phyloP scores from a whole-genome alignment of 2,329 filamentous ascomycete species.

The Exserohilum rostratum region DNA sequence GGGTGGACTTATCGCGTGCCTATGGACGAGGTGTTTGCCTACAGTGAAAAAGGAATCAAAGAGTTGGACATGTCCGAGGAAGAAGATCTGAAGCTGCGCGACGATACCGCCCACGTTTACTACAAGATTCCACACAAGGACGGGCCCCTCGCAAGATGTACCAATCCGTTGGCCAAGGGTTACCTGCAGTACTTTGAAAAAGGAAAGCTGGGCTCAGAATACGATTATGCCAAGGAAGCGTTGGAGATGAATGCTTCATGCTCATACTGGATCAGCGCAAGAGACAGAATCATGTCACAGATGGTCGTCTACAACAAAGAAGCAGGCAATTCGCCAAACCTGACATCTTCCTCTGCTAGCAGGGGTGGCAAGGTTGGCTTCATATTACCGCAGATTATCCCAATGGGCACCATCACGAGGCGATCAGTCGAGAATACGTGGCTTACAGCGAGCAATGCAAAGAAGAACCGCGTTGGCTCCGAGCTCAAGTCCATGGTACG shows the following conservation, averaged over 20 bases:
- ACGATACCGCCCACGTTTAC: conserved; percentile 72
- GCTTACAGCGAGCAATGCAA: conserved; percentile 97
- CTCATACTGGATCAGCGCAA: conserved; percentile 97
- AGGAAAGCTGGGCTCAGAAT: conserved; percentile 85
- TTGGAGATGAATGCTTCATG: conserved; percentile 98
- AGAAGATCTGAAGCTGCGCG: conserved; percentile 66
- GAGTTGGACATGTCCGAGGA: conserved; percentile 79
- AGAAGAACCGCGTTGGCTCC: conserved; percentile 92
- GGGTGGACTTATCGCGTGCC: conserved; percentile 92
- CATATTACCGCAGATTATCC: conserved; percentile 93
- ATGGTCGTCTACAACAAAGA: conserved; percentile 89
- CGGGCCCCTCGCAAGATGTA: conserved; percentile 82
- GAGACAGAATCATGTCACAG: conserved; percentile 91
- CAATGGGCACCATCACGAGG: conserved; percentile 96
- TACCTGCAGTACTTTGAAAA: conserved; percentile 92
- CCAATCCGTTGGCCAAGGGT: conserved; percentile 86
- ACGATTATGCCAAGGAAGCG: conserved; percentile 87
- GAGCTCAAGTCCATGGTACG: conserved; percentile 97
- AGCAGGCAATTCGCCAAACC: conserved; percentile 23
- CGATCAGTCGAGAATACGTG: conserved; percentile 97
- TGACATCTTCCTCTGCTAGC: conserved; percentile 31
- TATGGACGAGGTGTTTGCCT: conserved; percentile 65
- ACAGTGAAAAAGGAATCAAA: conserved; percentile 73
- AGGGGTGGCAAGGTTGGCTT: conserved; percentile 65
- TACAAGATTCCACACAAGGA: conserved; percentile 98